These are phyloP conservation scores for Tylopilus sp. DNA, from an alignment of 768 basidiomycete species.

Conservation along the genomic window DNA sequence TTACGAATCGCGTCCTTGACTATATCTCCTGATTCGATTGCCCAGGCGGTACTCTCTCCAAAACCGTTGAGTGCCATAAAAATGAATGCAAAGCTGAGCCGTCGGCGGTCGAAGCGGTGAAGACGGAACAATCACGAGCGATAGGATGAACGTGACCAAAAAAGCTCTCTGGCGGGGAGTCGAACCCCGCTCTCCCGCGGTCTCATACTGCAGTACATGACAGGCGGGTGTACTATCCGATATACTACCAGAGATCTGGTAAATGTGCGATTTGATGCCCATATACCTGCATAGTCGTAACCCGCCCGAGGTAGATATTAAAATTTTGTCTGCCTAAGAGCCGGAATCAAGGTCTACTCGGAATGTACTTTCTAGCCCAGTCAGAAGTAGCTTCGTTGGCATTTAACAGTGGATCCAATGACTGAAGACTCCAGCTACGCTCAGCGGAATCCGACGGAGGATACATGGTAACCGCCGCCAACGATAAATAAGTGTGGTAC, in stretches of 20 bases:
- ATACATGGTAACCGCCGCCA: slow-evolving; percentile 77
- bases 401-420: slow-evolving; percentile 70
- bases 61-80: slow-evolving; percentile 46
- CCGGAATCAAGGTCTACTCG: slow-evolving; percentile 23
- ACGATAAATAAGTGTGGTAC: slow-evolving; percentile 89
- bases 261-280: background rate
- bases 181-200: slow-evolving; percentile 44
- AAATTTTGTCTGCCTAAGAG: too few species aligned
- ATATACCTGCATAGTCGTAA: background rate
- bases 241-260: slow-evolving; percentile 43
- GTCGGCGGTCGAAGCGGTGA: too few species aligned
- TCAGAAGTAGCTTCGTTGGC: slow-evolving; percentile 57
- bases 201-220: slow-evolving; percentile 22
- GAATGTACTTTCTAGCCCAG: slow-evolving; percentile 66
- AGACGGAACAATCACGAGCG: too few species aligned
- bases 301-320: too few species aligned
- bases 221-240: slow-evolving; percentile 52
- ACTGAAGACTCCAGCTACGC: slow-evolving; percentile 53
- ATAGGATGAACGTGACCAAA: too few species aligned
- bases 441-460: slow-evolving; percentile 37
- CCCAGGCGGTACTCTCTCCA: slow-evolving; percentile 50
- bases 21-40: slow-evolving; percentile 51
- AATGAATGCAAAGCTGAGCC: background rate
- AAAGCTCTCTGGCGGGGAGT: slow-evolving; percentile 44
- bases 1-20: slow-evolving; percentile 76